Conservation (phyloP, 225 moss, liverwort and hornwort genomes). For the Ulota crispa region DNA sequence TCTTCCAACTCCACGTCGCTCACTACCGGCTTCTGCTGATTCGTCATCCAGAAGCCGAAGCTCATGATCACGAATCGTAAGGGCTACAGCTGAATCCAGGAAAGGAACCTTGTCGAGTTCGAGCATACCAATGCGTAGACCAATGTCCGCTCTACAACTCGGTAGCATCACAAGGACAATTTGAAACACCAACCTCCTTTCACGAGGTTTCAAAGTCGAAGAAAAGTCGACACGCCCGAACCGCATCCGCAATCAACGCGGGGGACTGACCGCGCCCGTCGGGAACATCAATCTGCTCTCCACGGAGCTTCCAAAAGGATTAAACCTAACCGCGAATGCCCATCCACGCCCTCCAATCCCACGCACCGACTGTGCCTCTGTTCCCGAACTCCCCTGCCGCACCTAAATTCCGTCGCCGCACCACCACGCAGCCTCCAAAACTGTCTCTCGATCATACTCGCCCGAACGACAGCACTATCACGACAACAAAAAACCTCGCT, state of each 20-base stretch:
- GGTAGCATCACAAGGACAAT: not conserved
- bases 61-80: slow-evolving; percentile 1
- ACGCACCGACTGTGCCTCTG: slow-evolving; percentile 7
- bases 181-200: not conserved
- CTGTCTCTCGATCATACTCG: not conserved
- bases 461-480: not conserved
- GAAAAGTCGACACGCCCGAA: not conserved
- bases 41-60: not conserved
- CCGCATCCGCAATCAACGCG: slow-evolving; percentile 3
- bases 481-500: slow-evolving; percentile 1
- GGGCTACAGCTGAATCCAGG: slow-evolving; percentile 16
- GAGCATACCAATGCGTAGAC: not conserved
- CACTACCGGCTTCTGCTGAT: not conserved
- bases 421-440: not conserved
- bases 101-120: not conserved
- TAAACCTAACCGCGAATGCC: slow-evolving; percentile 25
- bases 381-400: not conserved
- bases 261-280: not conserved
- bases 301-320: not conserved
- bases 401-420: slow-evolving; percentile 19
- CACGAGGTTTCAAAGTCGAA: not conserved
- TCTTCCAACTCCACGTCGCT: not conserved
- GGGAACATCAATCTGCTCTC: not conserved
- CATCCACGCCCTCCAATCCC: slow-evolving; percentile 31
- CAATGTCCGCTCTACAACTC: not conserved